Base-by-base conservation (phyloP, 1,139 yeast species). In the Lodderomyces beijingensis region DNA sequence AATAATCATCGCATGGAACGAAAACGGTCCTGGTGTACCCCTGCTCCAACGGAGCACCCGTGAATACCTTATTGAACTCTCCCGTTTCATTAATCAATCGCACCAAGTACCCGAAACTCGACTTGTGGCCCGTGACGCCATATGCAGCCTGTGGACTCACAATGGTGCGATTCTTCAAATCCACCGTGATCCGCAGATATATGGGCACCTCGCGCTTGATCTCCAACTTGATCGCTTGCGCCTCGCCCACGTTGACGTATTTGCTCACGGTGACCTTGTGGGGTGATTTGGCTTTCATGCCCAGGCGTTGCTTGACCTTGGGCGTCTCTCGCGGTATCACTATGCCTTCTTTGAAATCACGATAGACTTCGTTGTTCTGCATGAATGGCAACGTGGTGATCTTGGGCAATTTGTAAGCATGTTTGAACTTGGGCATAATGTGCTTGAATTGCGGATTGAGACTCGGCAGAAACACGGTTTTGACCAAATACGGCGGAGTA, bases 401-500 rank as follows among this genome's bases (percentile, higher is more conserved):
- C 47, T 77, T 78, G 25, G 96, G 96, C 41, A 83, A 65, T 43
- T 72, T 76, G 28, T 66, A 63, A 1, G 95, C 96, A 44, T 76
- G 69, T 38, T 71, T 72, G 55, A 85, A 79, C 44, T 79, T 70
- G 7, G 37, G 34, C 13, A 42, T 23, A n/a, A 43, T 34, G 8
- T 33, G 16, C 22, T 32, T 28, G 11, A 38, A 35, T 16, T 38
- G 30, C 33, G 65, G 59, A 41, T 49, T 53, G 29, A 52, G 48
- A 38, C 45, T 50, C 15, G 47, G 39, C 21, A 53, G 50, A 57
- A 88, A 84, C 7, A 81, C 68, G 1, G 79, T 59, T 41, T 79
- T 77, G 16, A 81, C 72, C 25, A 88, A 65, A 50, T 88, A 86
- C 31, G 89, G 85, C 1, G 96, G 96, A 0, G 96, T 88, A 11